Evolutionary conservation across 345 rosid genomes (phyloP).

Genomic region (Pistacia integerrima): DNA sequence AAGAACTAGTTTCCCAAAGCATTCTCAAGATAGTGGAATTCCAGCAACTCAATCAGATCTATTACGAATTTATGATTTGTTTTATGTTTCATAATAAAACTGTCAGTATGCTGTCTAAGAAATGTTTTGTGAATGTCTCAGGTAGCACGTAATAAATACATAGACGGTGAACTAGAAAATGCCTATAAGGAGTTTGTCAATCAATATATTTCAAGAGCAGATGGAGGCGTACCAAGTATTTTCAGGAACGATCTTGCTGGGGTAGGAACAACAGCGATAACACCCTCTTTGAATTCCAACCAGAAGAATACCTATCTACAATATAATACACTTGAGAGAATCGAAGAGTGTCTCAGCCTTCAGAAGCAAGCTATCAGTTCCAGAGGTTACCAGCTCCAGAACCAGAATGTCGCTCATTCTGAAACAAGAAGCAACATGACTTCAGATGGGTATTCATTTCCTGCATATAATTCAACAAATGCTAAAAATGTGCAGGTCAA

Average conservation of each 20-base stretch:
- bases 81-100: not conserved
- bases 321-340: conserved; percentile 1
- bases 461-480: conserved; percentile 9
- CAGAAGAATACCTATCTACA: conserved; percentile 2
- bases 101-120: conserved; percentile 11
- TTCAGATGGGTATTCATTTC: not conserved
- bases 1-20: no score
- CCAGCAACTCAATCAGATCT: no score
- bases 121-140: not conserved
- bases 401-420: not conserved
- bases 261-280: not conserved
- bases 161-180: not conserved
- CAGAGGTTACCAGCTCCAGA: not conserved
- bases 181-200: no score
- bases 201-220: not conserved
- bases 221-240: not conserved
- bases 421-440: not conserved
- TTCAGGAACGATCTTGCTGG: not conserved
- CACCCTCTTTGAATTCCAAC: conserved; percentile 5
- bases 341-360: not conserved
- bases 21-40: no score
- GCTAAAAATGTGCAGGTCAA: not conserved
- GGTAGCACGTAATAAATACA: conserved; percentile 14
- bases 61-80: not conserved
- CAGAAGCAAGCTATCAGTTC: not conserved